These are phyloP conservation scores for Punctularia strigosozonata DNA, from an alignment of 768 basidiomycete species.

Conservation along the genomic window DNA sequence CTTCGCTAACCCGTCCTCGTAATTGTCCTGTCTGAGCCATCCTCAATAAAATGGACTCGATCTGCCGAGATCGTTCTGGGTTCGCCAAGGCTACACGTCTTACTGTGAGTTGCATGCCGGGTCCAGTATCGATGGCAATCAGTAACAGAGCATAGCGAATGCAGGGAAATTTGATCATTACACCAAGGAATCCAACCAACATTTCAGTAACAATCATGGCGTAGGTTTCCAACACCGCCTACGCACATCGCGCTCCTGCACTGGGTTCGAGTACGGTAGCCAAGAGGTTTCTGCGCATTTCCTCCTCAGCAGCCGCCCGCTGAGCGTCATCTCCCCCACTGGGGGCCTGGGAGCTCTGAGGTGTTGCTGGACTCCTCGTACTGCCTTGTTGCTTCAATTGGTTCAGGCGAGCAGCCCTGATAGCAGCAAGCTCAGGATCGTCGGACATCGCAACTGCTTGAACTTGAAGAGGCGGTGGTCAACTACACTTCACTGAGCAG, in stretches of 20 bases:
- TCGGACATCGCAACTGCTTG: too few relatives aligned
- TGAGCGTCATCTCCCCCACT: conserved; percentile 45
- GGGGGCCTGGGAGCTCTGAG: too few relatives aligned
- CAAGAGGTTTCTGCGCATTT: conserved; percentile 67
- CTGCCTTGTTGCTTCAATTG: conserved; percentile 22
- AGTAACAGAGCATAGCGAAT: not conserved
- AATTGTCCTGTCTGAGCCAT: conserved; percentile 83
- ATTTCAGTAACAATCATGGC: conserved; percentile 1
- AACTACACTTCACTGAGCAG: too few relatives aligned
- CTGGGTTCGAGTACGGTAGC: conserved; percentile 65
- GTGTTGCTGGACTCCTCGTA: conserved; percentile 3
- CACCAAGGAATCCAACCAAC: not conserved
- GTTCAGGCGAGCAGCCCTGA: conserved; percentile 30
- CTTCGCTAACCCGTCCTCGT: conserved; percentile 63
- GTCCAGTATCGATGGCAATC: conserved; percentile 1
- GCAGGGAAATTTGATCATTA: not conserved
- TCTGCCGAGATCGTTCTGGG: conserved; percentile 67
- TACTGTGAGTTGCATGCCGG: conserved; percentile 31
- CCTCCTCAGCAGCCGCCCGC: conserved; percentile 55
- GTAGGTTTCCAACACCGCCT: not conserved
- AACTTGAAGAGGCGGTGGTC: too few relatives aligned
- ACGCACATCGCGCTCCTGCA: conserved; percentile 71
- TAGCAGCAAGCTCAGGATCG: conserved; percentile 30
- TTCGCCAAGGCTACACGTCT: conserved; percentile 83
- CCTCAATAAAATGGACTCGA: conserved; percentile 64